Evolutionary conservation across 2,329 filamentous ascomycete species (phyloP), one percentile per base, ranked within the genome.

Genomic region (Pyrenophora tritici-repentis): DNA sequence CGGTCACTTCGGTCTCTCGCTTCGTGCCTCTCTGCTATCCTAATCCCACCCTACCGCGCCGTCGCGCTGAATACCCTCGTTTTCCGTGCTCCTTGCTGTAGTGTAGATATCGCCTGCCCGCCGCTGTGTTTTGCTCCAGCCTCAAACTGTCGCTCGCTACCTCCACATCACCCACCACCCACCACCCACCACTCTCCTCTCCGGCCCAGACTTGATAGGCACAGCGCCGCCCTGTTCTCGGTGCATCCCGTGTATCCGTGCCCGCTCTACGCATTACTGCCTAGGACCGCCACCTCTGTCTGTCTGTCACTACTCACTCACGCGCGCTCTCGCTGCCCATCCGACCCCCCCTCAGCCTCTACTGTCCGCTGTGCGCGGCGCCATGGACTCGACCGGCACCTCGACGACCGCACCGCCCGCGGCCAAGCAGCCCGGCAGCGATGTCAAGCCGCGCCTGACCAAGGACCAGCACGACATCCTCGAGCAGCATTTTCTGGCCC

Each of bases 401-500:
- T 41, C 61, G 39, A 65, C 63, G 45, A 46, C 62, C 16, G 48
- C 61, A 32, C 47, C 36, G 20, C 39, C 52, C 35, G 46, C 50
- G n/a, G 58, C 61, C 18, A 70, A 68, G 44, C 63, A 60, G 50
- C 61, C 58, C 20, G 66, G 56, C 55, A 68, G 70, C 59, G 77
- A 80, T 65, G 76, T 79, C 63, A 81, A 80, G 68, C 78, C 78
- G 34, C 76, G 78, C 53, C 73, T 81, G 37, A 80, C 78, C 54
- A 81, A 81, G 65, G 78, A 80, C 63, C 79, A 81, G 66, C 78
- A 80, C 59, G 78, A 81, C 62, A 75, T 80, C 44, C 74, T 81
- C 56, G 79, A 81, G 65, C 65, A 68, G 32, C 76, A 81, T 53
- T 81, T 79, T 60, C 72, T 73, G 61, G 67, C 73, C 53, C 76